Evolutionary conservation across 2,329 filamentous ascomycete genomes (phyloP), one percentile per base, ranked within the genome.

Genomic region (Ceratocystis huliohia): DNA sequence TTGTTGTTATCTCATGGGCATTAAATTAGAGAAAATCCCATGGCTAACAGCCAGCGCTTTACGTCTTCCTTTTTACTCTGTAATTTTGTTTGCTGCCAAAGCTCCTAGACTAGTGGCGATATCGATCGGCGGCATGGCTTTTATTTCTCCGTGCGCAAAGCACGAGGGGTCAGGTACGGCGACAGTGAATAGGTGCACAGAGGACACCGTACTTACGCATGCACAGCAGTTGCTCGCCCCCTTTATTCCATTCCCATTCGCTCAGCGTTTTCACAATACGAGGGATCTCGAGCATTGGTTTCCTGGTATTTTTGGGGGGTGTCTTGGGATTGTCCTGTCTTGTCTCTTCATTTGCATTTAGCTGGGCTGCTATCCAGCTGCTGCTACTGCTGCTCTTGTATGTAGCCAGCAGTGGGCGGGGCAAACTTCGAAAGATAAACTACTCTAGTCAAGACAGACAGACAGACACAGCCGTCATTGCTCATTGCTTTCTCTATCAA

Each of bases 81-180:
- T 4, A 59, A 59, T 59, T 28, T 59, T 33, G 53, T 59, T 59
- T 59, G 10, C 22, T 33, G 28, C 53, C 28, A 59, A 57, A 59
- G 53, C 53, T 59, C 53, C 6, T 17, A 59, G 33, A 30, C 28
- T 33, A 37, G 25, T n/a, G 33, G 53, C 53, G n/a, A 59, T 59
- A 10, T 30, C 28, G 53, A 59, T 59, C 53, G 53, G 53, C 53
- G 28, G n/a, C 53, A 59, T 30, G 53, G 7, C 28, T 59, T 33
- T 37, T 41, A 13, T 41, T 41, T 13, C 37, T 20, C 28, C 53
- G 28, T 59, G 53, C 53, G 46, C 46, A 50, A n/a, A 50, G 10
- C 37, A 13, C 2, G 37, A 41, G 37, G 37, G 37, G 37, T 41
- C 10, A 41, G 37, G 3, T 10, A 41, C 10, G 37, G 37, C 10